phyloP scores from a whole-genome alignment of 306 rosid genomes.

The Dalbergia cochinchinensis region DNA sequence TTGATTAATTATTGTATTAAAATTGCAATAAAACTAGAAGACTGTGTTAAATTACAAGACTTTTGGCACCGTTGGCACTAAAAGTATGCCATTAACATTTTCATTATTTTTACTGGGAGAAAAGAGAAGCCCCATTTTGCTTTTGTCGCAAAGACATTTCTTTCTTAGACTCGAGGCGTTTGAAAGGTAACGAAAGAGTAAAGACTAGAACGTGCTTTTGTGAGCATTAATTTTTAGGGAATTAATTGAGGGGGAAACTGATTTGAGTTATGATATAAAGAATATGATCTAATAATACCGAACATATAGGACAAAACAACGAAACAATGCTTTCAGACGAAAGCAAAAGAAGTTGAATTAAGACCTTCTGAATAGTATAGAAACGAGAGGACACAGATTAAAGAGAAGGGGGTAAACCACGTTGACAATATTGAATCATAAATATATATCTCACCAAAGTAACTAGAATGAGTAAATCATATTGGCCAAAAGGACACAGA shows the following conservation, averaged over 20 bases:
- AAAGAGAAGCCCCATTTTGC: not conserved
- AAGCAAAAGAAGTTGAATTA: slow-evolving; percentile 30
- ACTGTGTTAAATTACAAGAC: too few species aligned
- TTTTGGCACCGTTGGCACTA: not conserved
- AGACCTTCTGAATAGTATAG: slow-evolving; percentile 5
- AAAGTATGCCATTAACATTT: not conserved
- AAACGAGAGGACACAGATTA: not conserved
- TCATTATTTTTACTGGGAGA: not conserved
- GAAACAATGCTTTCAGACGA: slow-evolving; percentile 6
- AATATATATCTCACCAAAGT: too few species aligned
- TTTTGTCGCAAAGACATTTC: slow-evolving; percentile 6
- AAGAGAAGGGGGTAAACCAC: not conserved
- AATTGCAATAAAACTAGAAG: too few species aligned
- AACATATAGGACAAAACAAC: not conserved
- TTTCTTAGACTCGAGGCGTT: slow-evolving; percentile 30
- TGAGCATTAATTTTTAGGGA: not conserved
- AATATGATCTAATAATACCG: not conserved
- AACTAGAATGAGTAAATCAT: too few species aligned
- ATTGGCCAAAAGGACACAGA: too few species aligned
- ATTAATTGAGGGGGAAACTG: slow-evolving; percentile 40
- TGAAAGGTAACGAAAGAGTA: slow-evolving; percentile 19
- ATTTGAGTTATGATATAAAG: slow-evolving; percentile 36
- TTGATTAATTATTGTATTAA: too few species aligned
- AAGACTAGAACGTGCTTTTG: slow-evolving; percentile 21
- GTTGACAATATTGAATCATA: not conserved